Base-by-base conservation (phyloP, 1,284 basidiomycete species). In the Macrocybe sp. region DNA sequence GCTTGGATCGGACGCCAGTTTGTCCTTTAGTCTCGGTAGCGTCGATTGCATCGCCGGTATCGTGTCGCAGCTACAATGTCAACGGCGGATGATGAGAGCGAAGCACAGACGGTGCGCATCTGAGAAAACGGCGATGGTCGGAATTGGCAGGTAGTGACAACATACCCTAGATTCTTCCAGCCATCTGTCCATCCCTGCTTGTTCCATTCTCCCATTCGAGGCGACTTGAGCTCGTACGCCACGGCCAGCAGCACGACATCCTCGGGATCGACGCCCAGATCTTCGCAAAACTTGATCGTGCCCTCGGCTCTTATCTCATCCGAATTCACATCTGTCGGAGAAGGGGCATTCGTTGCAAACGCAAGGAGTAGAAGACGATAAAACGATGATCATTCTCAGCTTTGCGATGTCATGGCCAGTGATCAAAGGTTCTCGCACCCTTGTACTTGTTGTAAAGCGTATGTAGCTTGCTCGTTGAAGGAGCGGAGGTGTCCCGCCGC, bases 111-210 rank as follows among this genome's bases (percentile, higher is more conserved):
- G 28, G 41, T 49, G 47, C 22, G 11, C 38, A 7, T 6, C 28
- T 35, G 29, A 45, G 35, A 8, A 44, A 45, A 48, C 4, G 4
- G 22, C 22, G 22, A 22, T 22, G 3, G 22, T 22, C 22, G 22
- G 22, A 4, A 3, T 22, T 22, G 22, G 22, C 22, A 22, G 22
- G 4, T 22, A 44, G 36, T 5, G 37, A 44, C 48, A 3, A 65
- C 78, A 54, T 57, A 83, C 81, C 82, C 78, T 31, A 87, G 65
- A 22, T 63, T 65, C 62, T 82, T 84, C 89, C 91, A 93, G 1
- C 92, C 92, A 2, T 89, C 82, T 34, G 84, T 63, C 85, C 90
- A 96, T 1, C 83, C 85, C 51, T 79, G 74, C 58, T 75, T 79
- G 37, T 75, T 76, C 85, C 91, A 97, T 56, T 82, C 76, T 9